phyloP scores from a whole-genome alignment of 2,329 filamentous ascomycete genomes.

The Mycosphaerella sp. region DNA sequence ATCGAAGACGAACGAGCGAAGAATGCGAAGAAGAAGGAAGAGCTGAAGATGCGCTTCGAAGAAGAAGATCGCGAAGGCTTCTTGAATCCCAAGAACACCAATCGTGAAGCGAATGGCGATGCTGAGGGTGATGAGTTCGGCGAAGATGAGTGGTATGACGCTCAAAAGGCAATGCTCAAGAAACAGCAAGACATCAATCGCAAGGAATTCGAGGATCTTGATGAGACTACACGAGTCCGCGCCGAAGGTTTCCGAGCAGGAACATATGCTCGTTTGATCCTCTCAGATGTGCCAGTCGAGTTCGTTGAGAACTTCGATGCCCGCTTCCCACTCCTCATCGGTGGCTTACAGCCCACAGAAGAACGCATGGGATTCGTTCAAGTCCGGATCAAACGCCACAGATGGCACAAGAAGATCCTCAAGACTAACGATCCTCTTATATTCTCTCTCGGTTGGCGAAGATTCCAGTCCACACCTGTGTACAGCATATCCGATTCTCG shows the following conservation, averaged over 20 bases:
- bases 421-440: constrained; percentile 98
- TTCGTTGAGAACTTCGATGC: constrained; percentile 79
- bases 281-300: constrained; percentile 84
- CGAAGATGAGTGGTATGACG: constrained; percentile 98
- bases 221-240: constrained; percentile 71
- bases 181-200: constrained; percentile 98
- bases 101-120: constrained; percentile 59
- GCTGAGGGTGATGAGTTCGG: constrained; percentile 73
- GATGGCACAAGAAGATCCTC: constrained; percentile 99
- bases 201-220: constrained; percentile 80
- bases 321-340: constrained; percentile 76
- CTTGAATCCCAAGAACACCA: constrained; percentile 77
- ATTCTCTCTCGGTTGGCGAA: constrained; percentile 91
- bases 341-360: constrained; percentile 87
- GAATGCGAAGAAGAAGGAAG: constrained; percentile 89
- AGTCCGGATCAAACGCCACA: constrained; percentile 90
- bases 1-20: constrained; percentile 66
- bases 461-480: constrained; percentile 86
- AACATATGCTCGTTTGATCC: constrained; percentile 84
- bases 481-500: constrained; percentile 94
- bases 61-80: constrained; percentile 98
- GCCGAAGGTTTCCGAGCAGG: constrained; percentile 90
- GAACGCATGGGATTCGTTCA: constrained; percentile 95
- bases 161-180: constrained; percentile 88
- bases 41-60: constrained; percentile 88